Evolutionary conservation across 78 protist genomes (phyloP).

Genomic region (Dictyostelium citrinum): DNA sequence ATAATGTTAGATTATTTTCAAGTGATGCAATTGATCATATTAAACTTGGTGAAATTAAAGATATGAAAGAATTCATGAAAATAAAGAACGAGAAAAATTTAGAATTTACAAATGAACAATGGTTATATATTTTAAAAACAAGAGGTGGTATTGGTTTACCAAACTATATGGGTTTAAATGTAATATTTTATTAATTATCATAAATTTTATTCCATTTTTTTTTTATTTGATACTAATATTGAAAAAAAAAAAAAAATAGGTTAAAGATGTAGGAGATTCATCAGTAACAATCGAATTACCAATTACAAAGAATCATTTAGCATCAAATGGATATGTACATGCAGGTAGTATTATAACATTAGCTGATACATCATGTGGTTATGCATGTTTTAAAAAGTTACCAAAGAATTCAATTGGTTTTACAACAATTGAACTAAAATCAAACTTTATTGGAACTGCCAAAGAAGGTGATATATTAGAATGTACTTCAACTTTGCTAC

Average conservation of each 20-base stretch:
- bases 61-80: slow-evolving; percentile 58
- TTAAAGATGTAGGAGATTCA: neutral
- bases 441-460: slow-evolving; percentile 45
- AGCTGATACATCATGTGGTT: slow-evolving; percentile 71
- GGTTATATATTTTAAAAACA: slow-evolving; percentile 22
- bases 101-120: slow-evolving; percentile 12
- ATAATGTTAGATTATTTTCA: neutral
- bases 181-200: neutral
- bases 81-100: neutral
- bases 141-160: slow-evolving; percentile 67
- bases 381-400: slow-evolving; percentile 43
- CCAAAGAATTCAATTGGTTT: slow-evolving; percentile 49
- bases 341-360: slow-evolving; percentile 50
- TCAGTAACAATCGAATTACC: neutral
- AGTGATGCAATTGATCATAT: neutral
- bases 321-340: slow-evolving; percentile 67
- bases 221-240: neutral
- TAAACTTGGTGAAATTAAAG: neutral
- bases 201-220: too few relatives aligned
- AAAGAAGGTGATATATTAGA: slow-evolving; percentile 3
- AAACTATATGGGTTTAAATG: slow-evolving; percentile 26
- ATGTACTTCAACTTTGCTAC: slow-evolving; percentile 19
- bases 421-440: slow-evolving; percentile 60
- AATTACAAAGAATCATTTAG: slow-evolving; percentile 35
- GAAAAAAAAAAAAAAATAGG: neutral